Evolutionary conservation across 306 rosid species (phyloP), one percentile per base, ranked within the genome.

Genomic region (Morella rubra): DNA sequence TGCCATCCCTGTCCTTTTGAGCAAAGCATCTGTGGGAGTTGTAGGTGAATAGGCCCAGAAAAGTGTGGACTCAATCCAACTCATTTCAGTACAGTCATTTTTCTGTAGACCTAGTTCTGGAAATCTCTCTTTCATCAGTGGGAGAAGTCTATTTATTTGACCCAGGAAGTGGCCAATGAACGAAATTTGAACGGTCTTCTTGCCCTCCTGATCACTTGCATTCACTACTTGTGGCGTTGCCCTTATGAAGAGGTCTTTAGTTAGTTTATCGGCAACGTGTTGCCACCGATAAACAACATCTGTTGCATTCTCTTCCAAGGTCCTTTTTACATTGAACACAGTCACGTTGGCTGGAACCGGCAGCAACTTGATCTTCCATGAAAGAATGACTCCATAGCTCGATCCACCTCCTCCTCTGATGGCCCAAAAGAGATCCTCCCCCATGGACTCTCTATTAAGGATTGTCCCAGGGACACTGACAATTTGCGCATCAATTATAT

Each of bases 391-490:
- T 5, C 85, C 89, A 12, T 82, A 82, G 72, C 89, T 82, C 2
- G 73, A 75, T 62, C 77, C 82, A 1, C 86, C 85, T 4, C 84
- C 84, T 8, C 84, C 89, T 73, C 86, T 55, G 49, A 85, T 70
- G 27, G 27, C 27, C 27, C 27, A 24, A 24, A 24, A 24, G 1
- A 24, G 27, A 24, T 24, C 27, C 27, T 85, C 85, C 3, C 86
- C 86, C 86, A 85, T 82, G 2, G 68, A 53, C 7, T 77, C 55
- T 66, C 83, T 45, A 14, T 85, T 77, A n/a, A 80, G 82, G 15
- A 82, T 69, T n/a, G 2, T 44, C 8, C 84, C 86, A 3, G 73
- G n/a, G 4, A 45, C 89, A 40, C 74, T 69, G 0, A 82, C 81
- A 3, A 85, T 53, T 24, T 66, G 20, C 8, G 79, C 86, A 20